These are phyloP conservation scores for Diaporthe citri DNA, from an alignment of 2,329 filamentous ascomycete species.

Conservation along the genomic window DNA sequence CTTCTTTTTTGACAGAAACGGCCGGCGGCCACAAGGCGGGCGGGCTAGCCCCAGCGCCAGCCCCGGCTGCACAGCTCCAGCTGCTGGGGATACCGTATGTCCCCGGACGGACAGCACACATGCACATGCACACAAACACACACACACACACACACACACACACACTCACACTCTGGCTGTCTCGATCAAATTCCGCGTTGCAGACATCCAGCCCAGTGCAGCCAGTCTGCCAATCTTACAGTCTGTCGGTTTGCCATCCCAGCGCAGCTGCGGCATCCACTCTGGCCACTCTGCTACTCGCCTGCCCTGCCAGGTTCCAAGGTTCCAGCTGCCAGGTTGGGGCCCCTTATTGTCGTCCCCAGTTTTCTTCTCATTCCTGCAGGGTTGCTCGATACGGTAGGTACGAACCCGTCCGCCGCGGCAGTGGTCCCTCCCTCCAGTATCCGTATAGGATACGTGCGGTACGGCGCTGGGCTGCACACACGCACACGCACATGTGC, in stretches of 20 bases:
- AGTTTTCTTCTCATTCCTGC: slow-evolving; percentile 20
- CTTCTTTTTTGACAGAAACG: not conserved
- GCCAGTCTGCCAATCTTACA: not conserved
- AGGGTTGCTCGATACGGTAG: slow-evolving; percentile 25
- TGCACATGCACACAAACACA: not conserved
- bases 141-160: not conserved
- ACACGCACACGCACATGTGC: slow-evolving; percentile 12
- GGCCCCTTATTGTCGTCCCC: slow-evolving; percentile 25
- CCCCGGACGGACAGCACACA: not conserved
- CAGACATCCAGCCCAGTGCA: not conserved
- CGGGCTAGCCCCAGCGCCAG: not conserved
- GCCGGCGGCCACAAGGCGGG: not conserved
- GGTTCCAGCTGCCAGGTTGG: slow-evolving; percentile 15
- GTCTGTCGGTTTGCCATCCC: not conserved
- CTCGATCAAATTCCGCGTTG: not conserved
- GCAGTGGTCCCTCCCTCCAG: not conserved
- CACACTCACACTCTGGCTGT: not conserved
- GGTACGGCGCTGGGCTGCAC: not conserved
- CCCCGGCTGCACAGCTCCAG: not conserved
- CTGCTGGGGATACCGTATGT: not conserved
- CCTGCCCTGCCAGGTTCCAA: slow-evolving; percentile 20
- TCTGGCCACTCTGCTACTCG: not conserved
- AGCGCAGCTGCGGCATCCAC: not conserved
- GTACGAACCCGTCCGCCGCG: slow-evolving; percentile 17
- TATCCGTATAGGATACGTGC: slow-evolving; percentile 18